Percentiles rank a stretch among this genome's conserved stretches.
Conservation (phyloP, 352 stramenopile species). For the Phytophthora fragariae region DNA sequence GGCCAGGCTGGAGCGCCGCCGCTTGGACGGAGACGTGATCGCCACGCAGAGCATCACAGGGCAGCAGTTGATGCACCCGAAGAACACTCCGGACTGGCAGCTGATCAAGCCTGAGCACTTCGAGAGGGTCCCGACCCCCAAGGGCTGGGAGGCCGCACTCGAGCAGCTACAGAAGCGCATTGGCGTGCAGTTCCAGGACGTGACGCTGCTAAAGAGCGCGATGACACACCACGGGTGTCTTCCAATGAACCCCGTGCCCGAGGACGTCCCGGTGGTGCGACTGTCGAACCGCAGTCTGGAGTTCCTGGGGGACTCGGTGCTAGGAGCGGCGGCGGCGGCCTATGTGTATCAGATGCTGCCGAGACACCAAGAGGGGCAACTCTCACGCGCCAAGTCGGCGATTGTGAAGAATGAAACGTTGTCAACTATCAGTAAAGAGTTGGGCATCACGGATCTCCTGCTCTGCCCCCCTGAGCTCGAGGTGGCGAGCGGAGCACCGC, state of each 20-base stretch:
- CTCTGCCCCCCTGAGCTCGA: conserved; percentile 63
- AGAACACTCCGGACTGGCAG: conserved; percentile 55
- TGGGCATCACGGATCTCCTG: conserved; percentile 68
- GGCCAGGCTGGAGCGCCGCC: conserved; percentile 28
- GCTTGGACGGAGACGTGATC: conserved; percentile 43
- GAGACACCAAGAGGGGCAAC: conserved; percentile 73
- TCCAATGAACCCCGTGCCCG: conserved; percentile 45
- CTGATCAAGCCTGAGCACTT: conserved; percentile 62
- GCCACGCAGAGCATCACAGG: conserved; percentile 35
- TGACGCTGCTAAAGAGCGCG: conserved; percentile 68
- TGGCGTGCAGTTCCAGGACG: conserved; percentile 66
- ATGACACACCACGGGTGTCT: conserved; percentile 81
- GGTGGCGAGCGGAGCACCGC: conserved; percentile 31
- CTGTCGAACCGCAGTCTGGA: conserved; percentile 86
- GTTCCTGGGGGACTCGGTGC: conserved; percentile 82
- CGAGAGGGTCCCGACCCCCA: conserved; percentile 52
- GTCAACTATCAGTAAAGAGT: conserved; percentile 64
- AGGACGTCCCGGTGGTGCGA: conserved; percentile 56
- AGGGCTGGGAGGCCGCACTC: conserved; percentile 58
- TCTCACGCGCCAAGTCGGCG: conserved; percentile 71
- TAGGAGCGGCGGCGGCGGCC: conserved; percentile 65
- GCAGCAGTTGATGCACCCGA: conserved; percentile 43
- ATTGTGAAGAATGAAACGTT: conserved; percentile 85
- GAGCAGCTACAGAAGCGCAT: conserved; percentile 63
- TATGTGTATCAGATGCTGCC: conserved; percentile 84